Evolutionary conservation across 768 basidiomycete genomes (phyloP).

Genomic region (Dacryopinax primogenitus): DNA sequence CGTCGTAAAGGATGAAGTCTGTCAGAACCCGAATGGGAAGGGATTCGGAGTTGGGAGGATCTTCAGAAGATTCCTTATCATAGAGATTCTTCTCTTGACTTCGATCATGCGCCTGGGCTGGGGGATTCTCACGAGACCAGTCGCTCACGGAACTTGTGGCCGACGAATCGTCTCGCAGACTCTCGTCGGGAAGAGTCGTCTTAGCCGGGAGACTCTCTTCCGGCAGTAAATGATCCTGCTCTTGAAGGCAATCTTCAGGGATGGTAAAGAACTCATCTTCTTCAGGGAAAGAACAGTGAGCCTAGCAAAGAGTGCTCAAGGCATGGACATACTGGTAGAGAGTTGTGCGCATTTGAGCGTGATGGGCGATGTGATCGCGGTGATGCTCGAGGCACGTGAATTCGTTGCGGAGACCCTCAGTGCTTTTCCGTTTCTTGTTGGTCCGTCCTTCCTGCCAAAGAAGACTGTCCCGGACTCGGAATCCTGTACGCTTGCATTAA

Average conservation of each 20-base stretch:
- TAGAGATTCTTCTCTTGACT: no score
- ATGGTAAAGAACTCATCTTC: not conserved
- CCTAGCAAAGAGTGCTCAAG: not conserved
- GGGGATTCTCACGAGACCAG: no score
- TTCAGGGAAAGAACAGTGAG: not conserved
- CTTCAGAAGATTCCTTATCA: no score
- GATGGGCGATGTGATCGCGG: not conserved
- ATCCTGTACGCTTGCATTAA: not conserved
- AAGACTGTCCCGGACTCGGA: not conserved
- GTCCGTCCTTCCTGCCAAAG: not conserved
- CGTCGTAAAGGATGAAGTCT: constrained; percentile 1
- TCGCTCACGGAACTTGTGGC: no score
- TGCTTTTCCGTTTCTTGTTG: not conserved
- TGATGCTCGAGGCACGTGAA: constrained; percentile 2
- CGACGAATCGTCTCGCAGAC: no score
- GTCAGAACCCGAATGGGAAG: not conserved
- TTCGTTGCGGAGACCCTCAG: not conserved
- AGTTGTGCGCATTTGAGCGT: not conserved
- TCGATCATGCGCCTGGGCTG: no score
- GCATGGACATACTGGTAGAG: not conserved
- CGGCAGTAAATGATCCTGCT: not conserved
- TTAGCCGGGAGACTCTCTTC: not conserved
- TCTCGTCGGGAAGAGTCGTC: no score
- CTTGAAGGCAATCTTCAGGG: not conserved
- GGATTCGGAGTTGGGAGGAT: not conserved